Base-by-base conservation (phyloP, 352 stramenopile genomes). In the Pythium myriotylum region DNA sequence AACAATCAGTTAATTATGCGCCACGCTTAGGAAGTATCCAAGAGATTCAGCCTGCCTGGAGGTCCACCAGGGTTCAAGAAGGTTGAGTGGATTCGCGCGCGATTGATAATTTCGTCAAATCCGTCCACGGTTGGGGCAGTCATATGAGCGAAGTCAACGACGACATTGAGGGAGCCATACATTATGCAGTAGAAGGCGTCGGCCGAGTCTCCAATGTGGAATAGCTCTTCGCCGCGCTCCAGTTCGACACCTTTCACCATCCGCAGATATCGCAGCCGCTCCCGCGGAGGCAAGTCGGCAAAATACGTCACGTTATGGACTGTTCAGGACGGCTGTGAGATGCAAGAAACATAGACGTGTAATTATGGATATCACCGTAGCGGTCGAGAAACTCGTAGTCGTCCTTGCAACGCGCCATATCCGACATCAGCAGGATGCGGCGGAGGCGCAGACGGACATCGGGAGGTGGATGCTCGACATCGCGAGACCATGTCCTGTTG, bases 151-250 rank as follows among this genome's bases (percentile, higher is more conserved):
- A 92, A 82, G 65, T 92, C 81, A 49, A 92, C 76, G 13, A 92
- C 79, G 39, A 90, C 79, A 50, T 83, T 89, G 55, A 90, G 70
- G 2, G 83, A 77, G 29, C 83, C 83, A 53, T 84, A 90, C 69
- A 90, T 86, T 65, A 90, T 76, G 52, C 80, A 89, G 49, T 89
- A 92, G 52, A 92, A 89, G 23, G 80, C 76, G 53, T 92, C 83
- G 4, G 83, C 83, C 4, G 72, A 62, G 52, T 92, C 83, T 2
- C 83, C 83, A 24, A 90, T 83, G 35, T 79, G 71, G 60, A 92
- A 92, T 2, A 92, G 59, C 45, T 77, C 78, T 27, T 92, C 78
- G 45, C 80, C 77, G 29, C 81, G 70, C 8, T 87, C 67, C 20
- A 92, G 72, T 46, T 86, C 76, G 26, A 92, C 75, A 24, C 83